Conservation (phyloP, 805 yeast species). For the Kregervanrija pseudodelftensis region DNA sequence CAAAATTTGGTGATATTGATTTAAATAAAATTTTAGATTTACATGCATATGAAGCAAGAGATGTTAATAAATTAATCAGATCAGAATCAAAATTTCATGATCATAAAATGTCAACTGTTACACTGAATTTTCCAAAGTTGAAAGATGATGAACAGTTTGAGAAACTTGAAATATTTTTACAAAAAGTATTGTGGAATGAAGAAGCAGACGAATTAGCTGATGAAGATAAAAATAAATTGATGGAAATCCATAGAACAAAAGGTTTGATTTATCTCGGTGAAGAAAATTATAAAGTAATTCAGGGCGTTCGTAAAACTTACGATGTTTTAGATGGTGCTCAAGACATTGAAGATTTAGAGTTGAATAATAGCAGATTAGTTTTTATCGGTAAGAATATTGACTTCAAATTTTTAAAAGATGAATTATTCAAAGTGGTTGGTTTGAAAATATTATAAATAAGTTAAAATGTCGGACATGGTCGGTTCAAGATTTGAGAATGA, state of each 20-base stretch:
- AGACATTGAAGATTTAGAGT: constrained; percentile 8
- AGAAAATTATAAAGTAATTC: constrained; percentile 52
- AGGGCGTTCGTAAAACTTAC: constrained; percentile 90
- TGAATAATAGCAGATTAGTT: constrained; percentile 20
- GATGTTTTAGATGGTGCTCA: constrained; percentile 52
- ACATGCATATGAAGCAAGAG: constrained; percentile 60
- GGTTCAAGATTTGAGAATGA: too few species aligned
- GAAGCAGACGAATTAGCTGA: constrained; percentile 34
- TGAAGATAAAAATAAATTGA: constrained; percentile 22
- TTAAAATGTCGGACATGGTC: too few species aligned
- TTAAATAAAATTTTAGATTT: constrained; percentile 62
- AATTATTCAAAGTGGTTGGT: constrained; percentile 3
- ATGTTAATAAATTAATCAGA: constrained; percentile 17
- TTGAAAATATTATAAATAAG: too few species aligned
- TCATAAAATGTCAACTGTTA: constrained; percentile 46
- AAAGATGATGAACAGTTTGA: constrained; percentile 30
- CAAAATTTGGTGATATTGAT: constrained; percentile 71
- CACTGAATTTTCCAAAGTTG: constrained; percentile 39
- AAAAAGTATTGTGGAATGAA: constrained; percentile 69
- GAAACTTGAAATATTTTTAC: constrained; percentile 56
- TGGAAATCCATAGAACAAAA: constrained; percentile 77
- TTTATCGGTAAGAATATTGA: constrained; percentile 26
- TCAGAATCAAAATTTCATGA: constrained; percentile 34
- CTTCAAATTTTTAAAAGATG: constrained; percentile 2
- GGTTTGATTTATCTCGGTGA: constrained; percentile 51